Evolutionary conservation across 768 basidiomycete species (phyloP), one percentile per base, ranked within the genome.

Genomic region (Rhizopogon vulgaris): DNA sequence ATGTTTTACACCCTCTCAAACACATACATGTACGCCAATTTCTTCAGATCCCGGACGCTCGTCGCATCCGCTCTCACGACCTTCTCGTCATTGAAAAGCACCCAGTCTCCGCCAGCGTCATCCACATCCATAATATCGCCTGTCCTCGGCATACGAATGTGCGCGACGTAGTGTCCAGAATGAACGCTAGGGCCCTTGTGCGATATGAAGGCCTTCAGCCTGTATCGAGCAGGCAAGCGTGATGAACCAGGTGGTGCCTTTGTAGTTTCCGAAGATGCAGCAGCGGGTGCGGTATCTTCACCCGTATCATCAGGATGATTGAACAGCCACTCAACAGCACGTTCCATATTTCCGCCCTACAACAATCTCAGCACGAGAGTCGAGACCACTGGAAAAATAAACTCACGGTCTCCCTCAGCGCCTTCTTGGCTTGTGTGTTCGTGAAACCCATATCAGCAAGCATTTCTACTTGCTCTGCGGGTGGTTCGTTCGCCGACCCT

Each of bases 161-260:
- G 90, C 24, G 90, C 90, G 11, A 94, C 90, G 60, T 96, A 95
- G 60, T 93, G 94, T 0, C 87, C 94, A 0, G 92, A 95, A 63
- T 97, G 95, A 24, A 94, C 92, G 0, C 90, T 94, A 0, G 90
- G 89, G 0, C 95, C 94, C 62, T 96, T 98, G 74, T 99, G 95
- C 46, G 94, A 96, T 61, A 99, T 84, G 73, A 98, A 99, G 8
- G 90, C 93, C 63, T 93, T 89, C 27, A 99, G 78, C 27, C 74
- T 72, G 71, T 91, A 99, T 12, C 71, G 70, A 5, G 85, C 92
- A 0, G 94, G 94, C 0, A 92, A 74, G 2, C 62, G 59, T 3
- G 72, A 70, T 27, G 81, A 77, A 18, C 91, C 90, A 4, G 75
- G 73, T 0, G 68, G 66, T 0, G 71, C 51, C 32, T 57, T 56